These are phyloP conservation scores for Suillus decipiens DNA, from an alignment of 768 basidiomycete species.

Conservation along the genomic window DNA sequence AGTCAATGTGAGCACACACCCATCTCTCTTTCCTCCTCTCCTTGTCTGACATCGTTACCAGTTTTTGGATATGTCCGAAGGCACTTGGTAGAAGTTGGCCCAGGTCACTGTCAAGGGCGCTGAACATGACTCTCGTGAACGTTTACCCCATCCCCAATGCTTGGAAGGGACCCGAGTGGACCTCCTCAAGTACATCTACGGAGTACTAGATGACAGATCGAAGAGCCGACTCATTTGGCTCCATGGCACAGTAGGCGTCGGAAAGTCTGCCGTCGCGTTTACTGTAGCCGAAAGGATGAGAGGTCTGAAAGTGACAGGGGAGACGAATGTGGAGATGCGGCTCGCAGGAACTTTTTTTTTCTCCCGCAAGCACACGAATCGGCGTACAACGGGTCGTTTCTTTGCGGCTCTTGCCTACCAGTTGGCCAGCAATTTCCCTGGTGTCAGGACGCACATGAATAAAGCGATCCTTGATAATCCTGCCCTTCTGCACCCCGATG, in stretches of 20 bases:
- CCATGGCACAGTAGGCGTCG: background rate
- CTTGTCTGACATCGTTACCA: background rate
- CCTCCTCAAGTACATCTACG: background rate
- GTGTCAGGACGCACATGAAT: background rate
- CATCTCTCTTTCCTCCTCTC: background rate
- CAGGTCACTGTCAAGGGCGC: background rate
- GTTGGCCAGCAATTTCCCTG: background rate
- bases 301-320: background rate
- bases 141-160: background rate
- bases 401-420: background rate
- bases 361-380: background rate
- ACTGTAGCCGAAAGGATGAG: slow-evolving; percentile 3
- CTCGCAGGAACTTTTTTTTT: background rate
- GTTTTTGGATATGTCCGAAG: background rate
- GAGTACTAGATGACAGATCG: background rate
- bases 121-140: slow-evolving; percentile 1
- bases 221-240: background rate
- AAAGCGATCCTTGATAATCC: background rate
- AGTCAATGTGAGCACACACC: background rate
- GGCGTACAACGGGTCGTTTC: background rate
- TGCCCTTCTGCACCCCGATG: background rate
- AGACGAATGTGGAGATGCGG: background rate
- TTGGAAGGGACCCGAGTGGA: background rate
- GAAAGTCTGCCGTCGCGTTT: background rate
- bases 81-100: background rate